These are phyloP conservation scores for Teunomyces gatunensis DNA, from an alignment of 805 yeast genomes.

Conservation along the genomic window DNA sequence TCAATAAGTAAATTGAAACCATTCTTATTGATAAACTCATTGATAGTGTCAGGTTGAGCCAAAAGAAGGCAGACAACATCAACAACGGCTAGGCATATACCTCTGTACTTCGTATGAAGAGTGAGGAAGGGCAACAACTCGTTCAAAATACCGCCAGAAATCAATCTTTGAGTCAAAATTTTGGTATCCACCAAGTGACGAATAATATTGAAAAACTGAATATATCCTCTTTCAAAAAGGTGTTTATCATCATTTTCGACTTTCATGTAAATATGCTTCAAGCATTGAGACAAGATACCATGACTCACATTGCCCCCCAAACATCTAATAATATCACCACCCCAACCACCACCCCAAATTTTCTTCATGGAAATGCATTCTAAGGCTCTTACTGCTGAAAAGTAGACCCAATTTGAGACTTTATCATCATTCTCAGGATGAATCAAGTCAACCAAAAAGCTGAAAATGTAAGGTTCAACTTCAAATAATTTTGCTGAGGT, in stretches of 20 bases:
- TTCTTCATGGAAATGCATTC: conserved; percentile 67
- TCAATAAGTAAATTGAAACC: conserved; percentile 67
- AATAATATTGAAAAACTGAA: conserved; percentile 57
- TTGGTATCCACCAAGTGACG: conserved; percentile 60
- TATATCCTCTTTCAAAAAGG: conserved; percentile 41
- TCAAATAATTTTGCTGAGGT: conserved; percentile 68
- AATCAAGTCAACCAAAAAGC: conserved; percentile 68
- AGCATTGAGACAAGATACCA: conserved; percentile 72
- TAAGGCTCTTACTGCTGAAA: conserved; percentile 63
- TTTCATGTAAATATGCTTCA: conserved; percentile 59
- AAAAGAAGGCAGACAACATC: conserved; percentile 52
- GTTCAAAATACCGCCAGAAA: conserved; percentile 73
- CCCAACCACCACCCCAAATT: conserved; percentile 77
- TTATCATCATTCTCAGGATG: conserved; percentile 53
- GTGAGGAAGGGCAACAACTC: conserved; percentile 62
- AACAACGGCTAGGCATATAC: conserved; percentile 54
- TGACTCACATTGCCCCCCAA: conserved; percentile 86
- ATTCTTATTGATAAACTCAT: conserved; percentile 59
- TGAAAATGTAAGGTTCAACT: conserved; percentile 65
- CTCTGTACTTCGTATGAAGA: conserved; percentile 47
- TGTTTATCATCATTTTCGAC: conserved; percentile 40
- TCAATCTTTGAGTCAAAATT: conserved; percentile 52
- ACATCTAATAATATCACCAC: conserved; percentile 72
- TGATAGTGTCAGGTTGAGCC: conserved; percentile 48
- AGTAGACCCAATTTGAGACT: conserved; percentile 52